These are phyloP conservation scores for Colletotrichum sp. DNA, from an alignment of 2,329 filamentous ascomycete genomes.

Conservation along the genomic window DNA sequence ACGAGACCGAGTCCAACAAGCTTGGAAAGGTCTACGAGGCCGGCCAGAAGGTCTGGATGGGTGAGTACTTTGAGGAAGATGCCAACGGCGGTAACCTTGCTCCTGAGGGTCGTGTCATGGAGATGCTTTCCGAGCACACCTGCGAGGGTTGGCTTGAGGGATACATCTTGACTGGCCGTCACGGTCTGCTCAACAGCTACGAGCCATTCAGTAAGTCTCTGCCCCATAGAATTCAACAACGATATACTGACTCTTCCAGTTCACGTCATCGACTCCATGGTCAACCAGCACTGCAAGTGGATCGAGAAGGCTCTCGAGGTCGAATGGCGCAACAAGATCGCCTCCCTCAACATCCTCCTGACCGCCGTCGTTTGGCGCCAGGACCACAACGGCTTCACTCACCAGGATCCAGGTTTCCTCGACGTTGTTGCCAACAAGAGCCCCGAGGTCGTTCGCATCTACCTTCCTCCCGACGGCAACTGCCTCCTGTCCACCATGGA, in stretches of 20 bases:
- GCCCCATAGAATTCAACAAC: background rate
- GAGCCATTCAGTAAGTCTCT: constrained; percentile 67
- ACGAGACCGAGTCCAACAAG: constrained; percentile 85
- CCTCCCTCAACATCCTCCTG: constrained; percentile 80
- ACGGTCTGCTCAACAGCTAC: constrained; percentile 81
- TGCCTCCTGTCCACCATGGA: constrained; percentile 77
- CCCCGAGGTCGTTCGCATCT: constrained; percentile 80
- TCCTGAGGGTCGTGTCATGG: constrained; percentile 75
- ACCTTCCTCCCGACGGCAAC: constrained; percentile 81
- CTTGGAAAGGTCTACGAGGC: constrained; percentile 73
- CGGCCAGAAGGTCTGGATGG: constrained; percentile 82
- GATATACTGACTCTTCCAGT: constrained; percentile 34
- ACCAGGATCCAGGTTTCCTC: constrained; percentile 82
- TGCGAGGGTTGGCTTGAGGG: constrained; percentile 83
- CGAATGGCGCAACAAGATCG: constrained; percentile 75
- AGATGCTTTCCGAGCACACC: constrained; percentile 84
- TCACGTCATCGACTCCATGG: constrained; percentile 85
- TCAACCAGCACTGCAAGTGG: constrained; percentile 84
- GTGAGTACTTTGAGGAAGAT: constrained; percentile 79
- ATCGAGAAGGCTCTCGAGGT: constrained; percentile 83
- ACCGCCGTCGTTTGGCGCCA: constrained; percentile 83
- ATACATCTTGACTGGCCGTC: constrained; percentile 76
- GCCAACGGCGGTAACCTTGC: constrained; percentile 75
- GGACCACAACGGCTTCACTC: constrained; percentile 85
- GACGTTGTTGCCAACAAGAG: constrained; percentile 82